Conservation (phyloP, 2,329 filamentous ascomycete species). For the Herpomyces periplanetae region DNA sequence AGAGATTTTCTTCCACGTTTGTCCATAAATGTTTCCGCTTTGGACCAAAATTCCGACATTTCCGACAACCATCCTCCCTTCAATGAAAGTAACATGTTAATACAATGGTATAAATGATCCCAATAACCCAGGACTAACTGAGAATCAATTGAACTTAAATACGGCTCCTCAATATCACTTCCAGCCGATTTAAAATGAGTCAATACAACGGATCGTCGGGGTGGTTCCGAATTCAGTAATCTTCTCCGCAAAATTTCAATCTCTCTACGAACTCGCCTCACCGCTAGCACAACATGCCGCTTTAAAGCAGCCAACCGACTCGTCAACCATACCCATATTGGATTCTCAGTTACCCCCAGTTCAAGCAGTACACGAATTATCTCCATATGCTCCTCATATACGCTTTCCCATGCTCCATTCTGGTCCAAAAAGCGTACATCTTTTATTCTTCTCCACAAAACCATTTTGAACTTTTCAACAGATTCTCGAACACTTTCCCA, state of each 20-base stretch:
- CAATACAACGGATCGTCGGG: constrained; percentile 24
- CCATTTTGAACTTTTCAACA: constrained; percentile 47
- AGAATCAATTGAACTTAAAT: constrained; percentile 26
- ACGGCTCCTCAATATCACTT: constrained; percentile 16
- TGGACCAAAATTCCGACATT: constrained; percentile 74
- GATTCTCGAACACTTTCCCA: constrained; percentile 78
- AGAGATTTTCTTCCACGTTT: constrained; percentile 43
- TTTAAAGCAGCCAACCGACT: constrained; percentile 67
- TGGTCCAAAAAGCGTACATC: constrained; percentile 11
- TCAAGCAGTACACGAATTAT: constrained; percentile 63
- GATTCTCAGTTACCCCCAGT: constrained; percentile 71
- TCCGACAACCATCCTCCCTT: constrained; percentile 49
- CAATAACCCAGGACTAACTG: constrained; percentile 53
- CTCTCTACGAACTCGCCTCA: constrained; percentile 57
- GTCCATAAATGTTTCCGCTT: constrained; percentile 51
- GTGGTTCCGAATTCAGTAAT: constrained; percentile 31
- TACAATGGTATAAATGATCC: constrained; percentile 43
- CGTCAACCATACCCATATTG: constrained; percentile 77
- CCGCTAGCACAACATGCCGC: constrained; percentile 34
- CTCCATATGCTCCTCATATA: constrained; percentile 67
- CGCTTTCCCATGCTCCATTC: constrained; percentile 12
- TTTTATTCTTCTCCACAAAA: constrained; percentile 41
- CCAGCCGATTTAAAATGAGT: constrained; percentile 33
- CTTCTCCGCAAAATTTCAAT: constrained; percentile 60
- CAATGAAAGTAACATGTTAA: constrained; percentile 29